Evolutionary conservation across 2,329 filamentous ascomycete species (phyloP), one percentile per base, ranked within the genome.

Genomic region (Pseudogymnoascus sp.): DNA sequence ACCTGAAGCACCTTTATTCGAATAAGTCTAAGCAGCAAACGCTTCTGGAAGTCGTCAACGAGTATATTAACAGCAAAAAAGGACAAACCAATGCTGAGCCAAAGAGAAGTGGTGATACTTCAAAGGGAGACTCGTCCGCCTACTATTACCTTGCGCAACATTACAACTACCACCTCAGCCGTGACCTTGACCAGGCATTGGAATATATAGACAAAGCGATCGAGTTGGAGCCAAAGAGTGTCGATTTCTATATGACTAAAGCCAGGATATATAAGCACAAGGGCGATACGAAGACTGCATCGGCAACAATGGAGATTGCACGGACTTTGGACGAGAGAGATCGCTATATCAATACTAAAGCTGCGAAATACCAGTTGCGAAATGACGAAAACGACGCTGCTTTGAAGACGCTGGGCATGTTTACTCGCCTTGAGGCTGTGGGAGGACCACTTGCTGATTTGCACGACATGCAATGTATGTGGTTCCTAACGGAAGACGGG

Each of bases 341-440:
- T 73, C 88, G 95, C 50, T 96, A 97, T 75, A 97, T 97, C 81
- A 99, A 99, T 81, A 96, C 92, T 67, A 99, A 99, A 78, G 89
- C 92, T 60, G 93, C 93, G 65, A 99, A 99, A 75, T 99, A 99
- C 74, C 92, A 96, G 75, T 83, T 99, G 59, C 87, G 95, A 63
- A 96, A 96, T 76, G 86, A 97, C 75, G 87, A 97, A 73, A 95
- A 91, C 72, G 90, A 96, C 61, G 87, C 87, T 69, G 93, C 90
- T 0, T 79, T 97, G 62, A 86, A 90, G 70, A 96, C 91, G 0
- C 92, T 97, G 82, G 90, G 91, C 67, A 84, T 97, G 67, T 99
- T 99, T 77, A 99, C 96, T 0, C 84, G 93, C 62, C 93, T 93
- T 61, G 95, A 99, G 72, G 89, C 91, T 3, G 84, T 89, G 11